Percentiles rank a stretch among this genome's conserved stretches.
phyloP scores from a whole-genome alignment of 352 stramenopile genomes.

The Aphanomyces euteiches region DNA sequence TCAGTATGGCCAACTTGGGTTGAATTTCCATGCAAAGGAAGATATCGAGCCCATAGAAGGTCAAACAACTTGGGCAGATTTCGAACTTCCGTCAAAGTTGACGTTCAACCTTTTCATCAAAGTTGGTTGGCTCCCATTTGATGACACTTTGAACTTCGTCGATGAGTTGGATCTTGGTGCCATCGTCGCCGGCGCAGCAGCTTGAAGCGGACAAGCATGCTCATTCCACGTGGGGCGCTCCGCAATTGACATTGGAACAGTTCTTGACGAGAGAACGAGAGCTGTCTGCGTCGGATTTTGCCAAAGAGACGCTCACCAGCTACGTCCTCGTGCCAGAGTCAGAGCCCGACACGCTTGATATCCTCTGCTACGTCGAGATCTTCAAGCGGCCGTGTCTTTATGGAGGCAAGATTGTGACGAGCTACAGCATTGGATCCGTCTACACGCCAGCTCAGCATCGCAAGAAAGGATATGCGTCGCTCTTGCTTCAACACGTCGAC shows the following conservation, averaged over 20 bases:
- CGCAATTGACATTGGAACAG: conserved; percentile 2
- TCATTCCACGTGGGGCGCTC: conserved; percentile 1
- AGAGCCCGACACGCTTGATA: conserved; percentile 7
- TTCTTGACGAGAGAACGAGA: conserved; percentile 3
- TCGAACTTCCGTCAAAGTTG: not conserved
- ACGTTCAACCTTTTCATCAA: not conserved
- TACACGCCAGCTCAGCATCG: conserved; percentile 16
- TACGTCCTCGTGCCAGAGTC: conserved; percentile 19
- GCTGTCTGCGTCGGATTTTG: not conserved
- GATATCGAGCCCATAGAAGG: too few species aligned
- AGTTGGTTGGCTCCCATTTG: not conserved
- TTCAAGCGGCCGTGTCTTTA: conserved; percentile 9
- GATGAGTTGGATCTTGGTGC: not conserved
- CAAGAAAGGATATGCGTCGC: conserved; percentile 22
- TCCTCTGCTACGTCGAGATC: conserved; percentile 15
- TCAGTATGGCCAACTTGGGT: too few species aligned
- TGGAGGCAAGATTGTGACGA: not conserved
- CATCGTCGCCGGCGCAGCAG: conserved; percentile 6
- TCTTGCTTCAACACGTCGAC: not conserved
- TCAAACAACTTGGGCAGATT: too few species aligned
- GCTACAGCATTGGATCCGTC: conserved; percentile 14
- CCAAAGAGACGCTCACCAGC: conserved; percentile 1
- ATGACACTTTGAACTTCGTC: not conserved
- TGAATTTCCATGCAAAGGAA: too few species aligned
- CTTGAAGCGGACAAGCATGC: conserved; percentile 8